phyloP scores from a whole-genome alignment of 2,329 filamentous ascomycete genomes.

The Alternaria postmessia region DNA sequence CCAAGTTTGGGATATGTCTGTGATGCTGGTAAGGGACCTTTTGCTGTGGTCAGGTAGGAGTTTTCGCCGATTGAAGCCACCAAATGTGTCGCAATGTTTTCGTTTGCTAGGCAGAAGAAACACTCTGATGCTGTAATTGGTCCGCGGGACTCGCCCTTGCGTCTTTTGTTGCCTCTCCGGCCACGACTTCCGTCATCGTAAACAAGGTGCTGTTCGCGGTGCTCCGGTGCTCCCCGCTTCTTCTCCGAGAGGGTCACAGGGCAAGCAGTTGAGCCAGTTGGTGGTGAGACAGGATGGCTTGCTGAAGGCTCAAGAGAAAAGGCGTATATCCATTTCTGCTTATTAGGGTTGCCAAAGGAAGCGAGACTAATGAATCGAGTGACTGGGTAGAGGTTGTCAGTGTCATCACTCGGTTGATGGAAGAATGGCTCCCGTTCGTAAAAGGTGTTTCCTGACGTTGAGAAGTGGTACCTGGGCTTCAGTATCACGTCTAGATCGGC shows the following conservation, averaged over 20 bases:
- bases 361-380: constrained; percentile 94
- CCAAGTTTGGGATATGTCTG: constrained; percentile 75
- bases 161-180: constrained; percentile 52
- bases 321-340: constrained; percentile 83
- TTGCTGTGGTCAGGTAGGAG: constrained; percentile 88
- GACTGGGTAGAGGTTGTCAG: constrained; percentile 64
- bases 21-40: constrained; percentile 80
- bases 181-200: constrained; percentile 47
- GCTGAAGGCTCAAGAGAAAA: constrained; percentile 69
- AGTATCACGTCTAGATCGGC: constrained; percentile 79
- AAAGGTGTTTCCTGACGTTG: constrained; percentile 73
- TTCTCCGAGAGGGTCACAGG: constrained; percentile 69
- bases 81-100: constrained; percentile 83
- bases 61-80: constrained; percentile 89
- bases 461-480: constrained; percentile 92
- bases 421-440: constrained; percentile 95
- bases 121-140: constrained; percentile 72
- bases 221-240: constrained; percentile 63
- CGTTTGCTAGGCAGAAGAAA: constrained; percentile 95
- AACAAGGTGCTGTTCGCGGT: constrained; percentile 48
- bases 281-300: constrained; percentile 67
- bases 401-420: constrained; percentile 63
- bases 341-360: constrained; percentile 75
- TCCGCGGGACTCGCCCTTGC: constrained; percentile 42
- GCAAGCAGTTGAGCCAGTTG: constrained; percentile 75